Base-by-base conservation (phyloP, 371 early-diverging fungal species). In the Mortierella sp. region DNA sequence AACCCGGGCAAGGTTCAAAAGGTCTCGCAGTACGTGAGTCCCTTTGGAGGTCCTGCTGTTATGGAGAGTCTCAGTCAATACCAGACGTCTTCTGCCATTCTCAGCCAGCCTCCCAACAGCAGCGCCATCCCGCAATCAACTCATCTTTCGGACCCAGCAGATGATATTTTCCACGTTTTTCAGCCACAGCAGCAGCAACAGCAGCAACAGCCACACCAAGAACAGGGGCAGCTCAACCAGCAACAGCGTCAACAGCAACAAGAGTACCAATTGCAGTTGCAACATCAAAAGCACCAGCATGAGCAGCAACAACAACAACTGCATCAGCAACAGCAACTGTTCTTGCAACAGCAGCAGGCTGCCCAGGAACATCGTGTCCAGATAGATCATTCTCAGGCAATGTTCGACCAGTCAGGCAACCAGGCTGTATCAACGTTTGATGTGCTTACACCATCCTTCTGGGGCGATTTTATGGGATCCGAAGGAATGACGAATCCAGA, bases 321-420 rank as follows among this genome's bases (percentile, higher is more conserved):
- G 34, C 80, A 76, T 9, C 73, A 79, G 50, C 79, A 74, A 10
- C 82, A 82, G 6, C 82, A 82, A n/a, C 50, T 57, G n/a, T 59
- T 59, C 59, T 31, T 59, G 59, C 79, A 77, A 31, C 73, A 54
- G 3, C 76, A 69, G 1, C 53, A 69, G 50, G 26, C 44, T 53
- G 67, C 72, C 8, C 74, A 71, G 37, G 13, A 28, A 21, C 79
- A 79, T 19, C 71, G 40, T 34, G 55, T 50, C 1, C 72, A 79
- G 26, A n/a, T 37, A 10, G 57, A 75, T 46, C 72, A 21, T 11
- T 70, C 43, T 0, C 74, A 78, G 28, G 59, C 31, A 21, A 70
- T 67, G 10, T 69, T 76, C 9, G 46, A 75, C 43, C 19, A 46
- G 26, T 73, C 31, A n/a, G 54, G 72, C 24, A 64, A 3, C n/a